Base-by-base conservation (phyloP, 208 protist genomes). In the Trypanosoma avium region DNA sequence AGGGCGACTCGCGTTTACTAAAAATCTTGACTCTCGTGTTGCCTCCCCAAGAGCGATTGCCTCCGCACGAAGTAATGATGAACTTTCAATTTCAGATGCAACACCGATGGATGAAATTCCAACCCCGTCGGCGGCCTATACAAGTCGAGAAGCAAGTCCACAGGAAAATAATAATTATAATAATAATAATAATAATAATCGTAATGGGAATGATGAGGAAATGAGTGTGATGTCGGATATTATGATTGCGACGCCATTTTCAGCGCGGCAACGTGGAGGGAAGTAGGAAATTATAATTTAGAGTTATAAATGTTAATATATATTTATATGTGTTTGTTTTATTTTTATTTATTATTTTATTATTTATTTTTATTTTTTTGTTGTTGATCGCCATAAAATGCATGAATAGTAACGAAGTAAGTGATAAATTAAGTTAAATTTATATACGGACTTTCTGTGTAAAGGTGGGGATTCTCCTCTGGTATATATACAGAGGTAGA, bases 1-100 rank as follows among this genome's bases (percentile, higher is more conserved):
- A 36, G 83, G 86, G 17, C 80, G 75, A 60, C 67, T 93, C 12
- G 42, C 58, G 36, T 93, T 90, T 42, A 67, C 48, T 38, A 76
- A 84, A 55, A 90, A 90, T 61, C 77, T 90, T 33, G 47, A 58
- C 30, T 74, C 75, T 15, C 86, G 86, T 47, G 74, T 84, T 21
- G 83, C 79, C 42, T 76, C 82, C 1, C 75, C 82, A 22, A 80
- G 78, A 29, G 82, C 77, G 29, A 79, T 86, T 35, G 81, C 81
- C 8, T 84, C 82, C 4, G 79, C 81, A 30, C 72, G 73, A 49
- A 52, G 47, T n/a, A 79, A 78, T 45, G 78, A 85, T 40, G 73
- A 71, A 22, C 30, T 90, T 35, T 83, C 77, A 13, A 56, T 53
- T 9, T 67, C 55, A 3, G 70, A 79, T 32, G 80, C 55, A 26